Base-by-base conservation (phyloP, 148 eudicot species). In the Chenopodium formosanum region DNA sequence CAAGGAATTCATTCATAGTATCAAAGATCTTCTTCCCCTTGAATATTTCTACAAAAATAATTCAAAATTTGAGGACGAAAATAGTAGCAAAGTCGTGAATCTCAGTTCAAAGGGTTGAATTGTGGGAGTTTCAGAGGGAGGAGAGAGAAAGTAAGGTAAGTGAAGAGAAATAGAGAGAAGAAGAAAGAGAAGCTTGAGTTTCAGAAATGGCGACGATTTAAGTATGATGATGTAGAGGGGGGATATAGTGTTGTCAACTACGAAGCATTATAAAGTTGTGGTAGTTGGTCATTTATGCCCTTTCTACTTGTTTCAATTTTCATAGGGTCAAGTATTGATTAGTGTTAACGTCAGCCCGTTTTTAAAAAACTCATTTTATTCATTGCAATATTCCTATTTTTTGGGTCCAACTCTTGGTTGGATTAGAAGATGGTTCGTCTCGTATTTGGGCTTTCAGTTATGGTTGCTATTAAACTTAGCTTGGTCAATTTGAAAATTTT, bases 191-290 rank as follows among this genome's bases (percentile, higher is more conserved):
- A 23, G 37, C 7, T 60, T 14, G 17, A 32, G 81, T 70, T 79
- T 16, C 20, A 79, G 64, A 79, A 79, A 79, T 79, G 81, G 81
- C 66, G 75, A 69, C 64, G 66, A 40, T n/a, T 23, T 37, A 77
- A 63, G 71, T n/a, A 31, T 44, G 31, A 62, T 62, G 66, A 37
- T 65, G 75, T 31, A 79, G 31, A 64, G 44, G 44, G 81, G 81
- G 11, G 48, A 4, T 20, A 62, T 47, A 44, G 79, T 19, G 22
- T 52, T 20, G 46, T 50, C 22, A 16, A 70, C n/a, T 69, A 31
- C 32, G 32, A 31, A 31, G 32, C 2, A 69, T 31, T 70, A 70
- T 17, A 34, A 70, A 34, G 22, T 56, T 17, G 12, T 17, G 1
- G 44, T 68, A 5, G 73, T 70, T 70, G 47, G 73, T 34, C 73